These are phyloP conservation scores for Pleurotus giganteus DNA, from an alignment of 768 basidiomycete species.

Conservation along the genomic window DNA sequence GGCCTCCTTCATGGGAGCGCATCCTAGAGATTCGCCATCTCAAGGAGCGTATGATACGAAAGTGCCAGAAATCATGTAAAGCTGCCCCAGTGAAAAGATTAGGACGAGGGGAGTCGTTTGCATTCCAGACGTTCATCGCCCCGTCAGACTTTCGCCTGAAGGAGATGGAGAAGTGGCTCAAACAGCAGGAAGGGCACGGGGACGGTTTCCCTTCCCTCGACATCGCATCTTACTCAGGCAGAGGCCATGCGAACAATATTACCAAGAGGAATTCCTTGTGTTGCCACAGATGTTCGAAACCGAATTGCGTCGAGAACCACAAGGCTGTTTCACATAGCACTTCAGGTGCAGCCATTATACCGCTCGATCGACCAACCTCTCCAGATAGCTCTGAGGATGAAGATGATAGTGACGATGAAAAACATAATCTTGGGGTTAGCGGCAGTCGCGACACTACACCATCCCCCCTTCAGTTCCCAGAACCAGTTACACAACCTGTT, in stretches of 20 bases:
- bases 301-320: neutral
- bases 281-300: slow-evolving; percentile 23
- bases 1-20: slow-evolving; percentile 62
- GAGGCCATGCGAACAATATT: neutral
- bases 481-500: slow-evolving; percentile 4
- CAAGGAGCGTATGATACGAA: slow-evolving; percentile 82
- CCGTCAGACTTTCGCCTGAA: slow-evolving; percentile 72
- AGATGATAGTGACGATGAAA: neutral
- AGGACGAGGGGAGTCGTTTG: slow-evolving; percentile 34
- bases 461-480: slow-evolving; percentile 3
- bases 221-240: slow-evolving; percentile 8
- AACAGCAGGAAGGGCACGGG: slow-evolving; percentile 41
- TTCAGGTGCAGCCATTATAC: neutral
- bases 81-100: slow-evolving; percentile 35
- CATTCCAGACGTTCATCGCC: slow-evolving; percentile 67
- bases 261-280: slow-evolving; percentile 15
- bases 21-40: slow-evolving; percentile 73
- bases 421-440: neutral
- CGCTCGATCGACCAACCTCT: neutral
- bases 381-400: neutral
- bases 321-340: neutral
- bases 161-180: slow-evolving; percentile 80
- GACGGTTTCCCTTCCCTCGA: slow-evolving; percentile 7
- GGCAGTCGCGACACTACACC: neutral
- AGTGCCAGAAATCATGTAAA: slow-evolving; percentile 64